Evolutionary conservation across 2,329 filamentous ascomycete genomes (phyloP).

Genomic region (Byssoonygena ceratinophila): DNA sequence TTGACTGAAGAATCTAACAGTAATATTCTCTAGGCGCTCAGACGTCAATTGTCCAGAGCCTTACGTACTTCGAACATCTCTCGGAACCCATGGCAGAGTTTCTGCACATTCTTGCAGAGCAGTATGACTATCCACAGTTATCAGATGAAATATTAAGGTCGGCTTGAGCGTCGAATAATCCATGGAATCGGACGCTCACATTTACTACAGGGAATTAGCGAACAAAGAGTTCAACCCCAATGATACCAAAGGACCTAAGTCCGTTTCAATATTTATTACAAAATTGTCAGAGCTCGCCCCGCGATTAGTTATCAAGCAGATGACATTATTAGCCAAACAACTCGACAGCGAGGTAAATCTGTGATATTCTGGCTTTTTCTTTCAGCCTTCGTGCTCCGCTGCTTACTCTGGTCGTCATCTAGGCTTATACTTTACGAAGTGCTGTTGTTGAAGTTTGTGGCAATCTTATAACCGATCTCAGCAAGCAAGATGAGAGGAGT

Average conservation of each 20-base stretch:
- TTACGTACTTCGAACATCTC: slow-evolving; percentile 98
- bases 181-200: neutral
- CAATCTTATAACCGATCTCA: slow-evolving; percentile 84
- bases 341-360: slow-evolving; percentile 67
- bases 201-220: slow-evolving; percentile 59
- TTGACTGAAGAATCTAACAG: neutral
- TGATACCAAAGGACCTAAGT: slow-evolving; percentile 90
- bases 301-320: slow-evolving; percentile 89
- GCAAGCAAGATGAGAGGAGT: slow-evolving; percentile 77
- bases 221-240: slow-evolving; percentile 98
- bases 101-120: slow-evolving; percentile 84
- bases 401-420: slow-evolving; percentile 26
- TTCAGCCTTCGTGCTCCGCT: neutral
- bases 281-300: slow-evolving; percentile 89
- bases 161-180: neutral
- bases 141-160: slow-evolving; percentile 76
- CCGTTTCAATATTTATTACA: slow-evolving; percentile 83
- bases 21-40: slow-evolving; percentile 57
- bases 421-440: slow-evolving; percentile 87
- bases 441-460: slow-evolving; percentile 95
- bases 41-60: slow-evolving; percentile 92
- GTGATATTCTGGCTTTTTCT: too few relatives aligned
- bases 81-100: slow-evolving; percentile 99
- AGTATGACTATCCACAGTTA: slow-evolving; percentile 94
- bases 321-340: slow-evolving; percentile 88